Base-by-base conservation (phyloP, 2,329 filamentous ascomycete species). In the Chaetoscypha palmicola region DNA sequence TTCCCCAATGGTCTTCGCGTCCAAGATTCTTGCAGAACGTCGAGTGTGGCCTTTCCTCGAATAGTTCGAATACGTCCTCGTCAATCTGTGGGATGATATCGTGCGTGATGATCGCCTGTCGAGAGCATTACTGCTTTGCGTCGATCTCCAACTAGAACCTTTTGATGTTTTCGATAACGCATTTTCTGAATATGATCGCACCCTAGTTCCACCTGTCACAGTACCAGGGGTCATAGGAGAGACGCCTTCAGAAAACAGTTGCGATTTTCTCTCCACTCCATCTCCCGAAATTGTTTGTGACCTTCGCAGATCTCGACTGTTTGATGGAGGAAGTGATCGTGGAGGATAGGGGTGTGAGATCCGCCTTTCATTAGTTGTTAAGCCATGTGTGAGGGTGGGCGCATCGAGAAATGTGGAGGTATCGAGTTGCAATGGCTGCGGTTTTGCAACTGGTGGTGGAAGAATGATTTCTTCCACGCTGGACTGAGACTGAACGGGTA, bases 11-110 rank as follows among this genome's bases (percentile, higher is more conserved):
- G 43, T 17, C 33, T 47, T 48, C 9, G 39, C 12, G 9, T 47
- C 41, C 8, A 39, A 23, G 2, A 53, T 14, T 22, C 48, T 47
- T 19, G 52, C 49, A 22, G 54, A 56, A 4, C 48, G 43, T 42
- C 51, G 43, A 7, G 38, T 48, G 26, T 58, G 54, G 2, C 56
- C 57, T 44, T 58, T 59, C 16, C 53, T 45, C 7, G 57, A 59
- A 38, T 55, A 58, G 19, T 55, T 58, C 5, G 58, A 61, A 43
- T 58, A 60, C 10, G 50, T 58, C 8, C 57, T 39, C 10, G 43
- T 46, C 7, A 56, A 23, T 20, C 51, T 56, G 30, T 40, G 43
- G 9, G 55, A 56, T 11, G 45, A 50, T 24, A 45, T 26, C 7
- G 33, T 24, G 32, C 19, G 22, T 5, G 31, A 43, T 28, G 40